These are phyloP conservation scores for Hemisphaericaspora xylanilytica DNA, from an alignment of 1,139 yeast genomes.

Conservation along the genomic window DNA sequence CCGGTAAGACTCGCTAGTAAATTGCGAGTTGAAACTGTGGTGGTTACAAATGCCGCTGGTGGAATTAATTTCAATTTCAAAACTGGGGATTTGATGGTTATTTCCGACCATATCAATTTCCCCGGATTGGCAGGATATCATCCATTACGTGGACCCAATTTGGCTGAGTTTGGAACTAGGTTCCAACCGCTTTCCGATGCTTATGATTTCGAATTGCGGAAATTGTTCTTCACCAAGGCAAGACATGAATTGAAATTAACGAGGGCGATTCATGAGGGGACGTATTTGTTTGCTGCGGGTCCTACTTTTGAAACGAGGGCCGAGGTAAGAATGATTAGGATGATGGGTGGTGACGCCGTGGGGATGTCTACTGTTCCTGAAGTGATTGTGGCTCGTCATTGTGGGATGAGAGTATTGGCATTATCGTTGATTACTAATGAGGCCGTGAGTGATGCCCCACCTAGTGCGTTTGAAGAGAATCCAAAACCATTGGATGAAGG, in stretches of 20 bases:
- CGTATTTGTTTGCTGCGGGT: constrained; percentile 82
- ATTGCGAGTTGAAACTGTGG: constrained; percentile 57
- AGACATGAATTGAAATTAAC: constrained; percentile 46
- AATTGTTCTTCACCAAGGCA: constrained; percentile 53
- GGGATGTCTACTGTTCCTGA: constrained; percentile 99
- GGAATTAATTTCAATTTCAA: constrained; percentile 65
- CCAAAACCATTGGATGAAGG: constrained; percentile 63
- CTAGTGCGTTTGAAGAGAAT: constrained; percentile 61
- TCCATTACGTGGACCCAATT: constrained; percentile 85
- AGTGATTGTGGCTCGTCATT: constrained; percentile 87
- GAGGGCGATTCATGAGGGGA: constrained; percentile 80
- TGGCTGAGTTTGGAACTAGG: constrained; percentile 77
- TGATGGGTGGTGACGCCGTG: constrained; percentile 87
- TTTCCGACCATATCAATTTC: constrained; percentile 82
- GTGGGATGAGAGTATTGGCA: constrained; percentile 78
- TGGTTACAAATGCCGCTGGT: constrained; percentile 95
- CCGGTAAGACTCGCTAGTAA: constrained; percentile 75
- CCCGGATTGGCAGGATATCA: constrained; percentile 90
- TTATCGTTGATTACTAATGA: constrained; percentile 83
- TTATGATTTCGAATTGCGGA: constrained; percentile 71
- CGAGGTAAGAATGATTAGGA: constrained; percentile 72
- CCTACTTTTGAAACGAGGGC: constrained; percentile 95
- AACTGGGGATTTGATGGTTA: constrained; percentile 89
- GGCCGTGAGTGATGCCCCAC: constrained; percentile 73
- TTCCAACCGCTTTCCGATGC: constrained; percentile 90